Evolutionary conservation across 768 basidiomycete genomes (phyloP).

Genomic region (Lactarius pseudohatsudake): DNA sequence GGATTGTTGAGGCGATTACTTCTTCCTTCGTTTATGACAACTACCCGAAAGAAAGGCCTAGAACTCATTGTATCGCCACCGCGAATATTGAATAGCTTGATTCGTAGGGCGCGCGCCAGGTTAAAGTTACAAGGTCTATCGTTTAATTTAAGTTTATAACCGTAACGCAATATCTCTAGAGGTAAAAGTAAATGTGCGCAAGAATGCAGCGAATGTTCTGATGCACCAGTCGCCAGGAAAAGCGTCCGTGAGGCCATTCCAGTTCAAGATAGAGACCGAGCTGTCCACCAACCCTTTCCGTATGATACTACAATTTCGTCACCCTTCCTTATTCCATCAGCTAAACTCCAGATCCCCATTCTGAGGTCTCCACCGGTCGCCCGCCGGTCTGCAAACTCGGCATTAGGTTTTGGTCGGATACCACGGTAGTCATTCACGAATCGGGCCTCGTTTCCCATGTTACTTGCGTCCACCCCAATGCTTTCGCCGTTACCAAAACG

Average conservation of each 20-base stretch:
- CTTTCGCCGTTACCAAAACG: slow-evolving; percentile 50
- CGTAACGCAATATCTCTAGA: slow-evolving; percentile 12
- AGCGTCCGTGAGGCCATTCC: slow-evolving; percentile 13
- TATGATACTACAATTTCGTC: slow-evolving; percentile 88
- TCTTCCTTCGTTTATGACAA: slow-evolving; percentile 14
- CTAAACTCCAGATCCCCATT: slow-evolving; percentile 74
- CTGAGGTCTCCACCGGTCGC: slow-evolving; percentile 57
- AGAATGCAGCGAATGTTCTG: slow-evolving; percentile 11
- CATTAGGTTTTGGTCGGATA: slow-evolving; percentile 66
- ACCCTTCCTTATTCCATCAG: slow-evolving; percentile 64
- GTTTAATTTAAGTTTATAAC: slow-evolving; percentile 20
- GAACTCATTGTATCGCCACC: slow-evolving; percentile 15
- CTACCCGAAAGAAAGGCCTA: slow-evolving; percentile 2
- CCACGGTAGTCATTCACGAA: slow-evolving; percentile 93
- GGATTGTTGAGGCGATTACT: slow-evolving; percentile 12
- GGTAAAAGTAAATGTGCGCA: slow-evolving; percentile 6
- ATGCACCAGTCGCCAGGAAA: slow-evolving; percentile 10
- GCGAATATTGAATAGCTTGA: slow-evolving; percentile 7
- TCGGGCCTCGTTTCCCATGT: slow-evolving; percentile 81
- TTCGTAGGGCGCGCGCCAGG: slow-evolving; percentile 4
- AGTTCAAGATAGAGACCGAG: slow-evolving; percentile 36
- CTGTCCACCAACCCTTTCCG: slow-evolving; percentile 83
- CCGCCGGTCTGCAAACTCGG: slow-evolving; percentile 60
- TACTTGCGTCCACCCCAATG: slow-evolving; percentile 76
- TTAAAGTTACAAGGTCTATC: slow-evolving; percentile 21